These are phyloP conservation scores for Linnemannia hyalina DNA, from an alignment of 192 early-diverging fungal genomes.

Conservation along the genomic window DNA sequence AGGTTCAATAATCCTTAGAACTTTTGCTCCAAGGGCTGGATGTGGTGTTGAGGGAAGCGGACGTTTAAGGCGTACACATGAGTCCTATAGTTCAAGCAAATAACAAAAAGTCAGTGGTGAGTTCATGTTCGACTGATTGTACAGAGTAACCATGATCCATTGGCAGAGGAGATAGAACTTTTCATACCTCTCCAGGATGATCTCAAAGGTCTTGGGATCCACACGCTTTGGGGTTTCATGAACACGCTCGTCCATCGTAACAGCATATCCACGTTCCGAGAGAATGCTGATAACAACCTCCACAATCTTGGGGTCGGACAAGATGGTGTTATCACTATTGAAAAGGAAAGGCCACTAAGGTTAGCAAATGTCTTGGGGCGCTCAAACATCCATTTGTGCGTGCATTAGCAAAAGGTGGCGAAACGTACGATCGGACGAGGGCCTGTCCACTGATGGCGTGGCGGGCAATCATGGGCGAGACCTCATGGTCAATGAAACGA, in stretches of 20 bases:
- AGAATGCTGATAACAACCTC: slow-evolving; percentile 69
- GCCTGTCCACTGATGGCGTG: slow-evolving; percentile 71
- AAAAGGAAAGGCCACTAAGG: too few species aligned
- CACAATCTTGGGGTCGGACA: slow-evolving; percentile 62
- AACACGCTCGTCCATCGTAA: slow-evolving; percentile 65
- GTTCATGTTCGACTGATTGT: not conserved
- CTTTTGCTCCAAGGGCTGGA: slow-evolving; percentile 71
- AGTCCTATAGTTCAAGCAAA: slow-evolving; percentile 26
- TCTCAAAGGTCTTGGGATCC: slow-evolving; percentile 62
- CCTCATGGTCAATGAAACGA: slow-evolving; percentile 61
- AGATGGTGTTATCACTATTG: slow-evolving; percentile 56
- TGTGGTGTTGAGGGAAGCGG: slow-evolving; percentile 70
- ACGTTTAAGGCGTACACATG: slow-evolving; percentile 64
- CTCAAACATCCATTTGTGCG: not conserved
- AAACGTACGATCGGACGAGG: slow-evolving; percentile 65
- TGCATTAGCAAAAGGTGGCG: not conserved
- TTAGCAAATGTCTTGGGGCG: not conserved
- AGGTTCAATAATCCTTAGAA: slow-evolving; percentile 37
- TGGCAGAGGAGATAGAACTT: not conserved
- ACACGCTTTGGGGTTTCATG: slow-evolving; percentile 64
- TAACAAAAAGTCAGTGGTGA: not conserved
- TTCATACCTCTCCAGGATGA: slow-evolving; percentile 62
- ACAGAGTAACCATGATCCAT: not conserved
- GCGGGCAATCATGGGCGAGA: slow-evolving; percentile 62
- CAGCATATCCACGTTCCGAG: slow-evolving; percentile 69